phyloP scores from a whole-genome alignment of 2,329 filamentous ascomycete species.

The Fusarium transvaalense region DNA sequence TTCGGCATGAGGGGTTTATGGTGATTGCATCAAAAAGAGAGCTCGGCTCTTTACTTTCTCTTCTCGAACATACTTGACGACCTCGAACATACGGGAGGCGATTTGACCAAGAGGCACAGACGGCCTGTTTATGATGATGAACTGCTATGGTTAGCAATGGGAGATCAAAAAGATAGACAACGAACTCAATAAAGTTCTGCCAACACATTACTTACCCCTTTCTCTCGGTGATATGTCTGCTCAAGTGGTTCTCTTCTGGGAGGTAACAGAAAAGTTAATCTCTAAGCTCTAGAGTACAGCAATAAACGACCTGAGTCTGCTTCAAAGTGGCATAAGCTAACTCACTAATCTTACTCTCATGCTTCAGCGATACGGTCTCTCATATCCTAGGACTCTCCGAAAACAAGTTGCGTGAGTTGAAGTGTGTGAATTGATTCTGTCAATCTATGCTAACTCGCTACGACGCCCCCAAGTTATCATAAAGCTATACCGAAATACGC shows the following conservation, averaged over 20 bases:
- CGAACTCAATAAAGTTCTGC: constrained; percentile 9
- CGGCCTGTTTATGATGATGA: constrained; percentile 29
- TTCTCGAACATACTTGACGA: constrained; percentile 29
- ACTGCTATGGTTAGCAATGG: constrained; percentile 15
- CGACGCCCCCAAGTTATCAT: constrained; percentile 3
- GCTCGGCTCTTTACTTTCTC: not conserved
- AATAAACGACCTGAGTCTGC: not conserved
- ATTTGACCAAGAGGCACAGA: constrained; percentile 16
- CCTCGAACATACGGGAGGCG: constrained; percentile 25
- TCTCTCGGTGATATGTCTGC: not conserved
- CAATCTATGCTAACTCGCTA: constrained; percentile 45
- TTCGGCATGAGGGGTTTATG: not conserved
- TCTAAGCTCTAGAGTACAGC: rapidly evolving
- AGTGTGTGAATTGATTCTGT: constrained; percentile 33
- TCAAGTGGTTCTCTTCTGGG: not conserved
- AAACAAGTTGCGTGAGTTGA: not conserved
- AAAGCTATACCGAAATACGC: constrained; percentile 22
- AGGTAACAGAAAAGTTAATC: not conserved
- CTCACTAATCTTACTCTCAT: too few relatives aligned
- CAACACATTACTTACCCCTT: not conserved
- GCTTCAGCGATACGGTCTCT: rapidly evolving
- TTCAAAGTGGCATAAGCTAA: rapidly evolving
- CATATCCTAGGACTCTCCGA: not conserved
- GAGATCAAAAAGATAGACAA: constrained; percentile 5
- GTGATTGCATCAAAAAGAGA: not conserved